These are phyloP conservation scores for Hypoxylon crocopeplum DNA, from an alignment of 495 filamentous ascomycete species.

Conservation along the genomic window DNA sequence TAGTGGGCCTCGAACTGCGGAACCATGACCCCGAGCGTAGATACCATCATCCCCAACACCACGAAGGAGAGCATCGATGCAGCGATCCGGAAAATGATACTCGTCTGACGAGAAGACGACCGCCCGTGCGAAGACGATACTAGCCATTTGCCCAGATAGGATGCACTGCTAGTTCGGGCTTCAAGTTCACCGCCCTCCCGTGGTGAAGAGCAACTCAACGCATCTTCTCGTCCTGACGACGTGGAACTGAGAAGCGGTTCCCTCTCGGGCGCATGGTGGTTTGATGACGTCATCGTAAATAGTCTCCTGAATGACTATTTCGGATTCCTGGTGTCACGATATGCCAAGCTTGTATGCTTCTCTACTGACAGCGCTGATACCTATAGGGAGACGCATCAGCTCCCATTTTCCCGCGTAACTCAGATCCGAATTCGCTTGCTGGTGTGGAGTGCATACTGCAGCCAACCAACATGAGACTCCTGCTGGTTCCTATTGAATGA, in stretches of 20 bases:
- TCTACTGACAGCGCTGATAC: neutral
- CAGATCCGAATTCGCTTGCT: neutral
- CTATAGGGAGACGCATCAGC: neutral
- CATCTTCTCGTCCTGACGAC: neutral
- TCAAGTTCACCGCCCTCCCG: neutral
- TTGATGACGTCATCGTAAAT: slow-evolving; percentile 5
- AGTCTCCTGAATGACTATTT: neutral
- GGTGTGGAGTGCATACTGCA: neutral
- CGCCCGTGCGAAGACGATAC: neutral
- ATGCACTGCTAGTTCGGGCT: neutral
- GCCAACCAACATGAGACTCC: neutral
- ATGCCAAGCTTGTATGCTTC: neutral
- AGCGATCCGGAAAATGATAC: slow-evolving; percentile 11
- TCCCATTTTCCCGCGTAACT: neutral
- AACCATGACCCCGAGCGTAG: slow-evolving; percentile 30
- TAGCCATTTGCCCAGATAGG: neutral
- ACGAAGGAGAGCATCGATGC: slow-evolving; percentile 27
- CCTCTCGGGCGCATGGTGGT: slow-evolving; percentile 1
- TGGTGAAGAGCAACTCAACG: neutral
- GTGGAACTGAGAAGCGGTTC: slow-evolving; percentile 12
- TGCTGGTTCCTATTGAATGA: too few relatives aligned
- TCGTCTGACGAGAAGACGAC: neutral
- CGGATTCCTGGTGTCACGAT: too few relatives aligned
- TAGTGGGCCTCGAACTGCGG: slow-evolving; percentile 61
- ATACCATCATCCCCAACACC: slow-evolving; percentile 22